These are phyloP conservation scores for Effrenium voratum DNA, from an alignment of 73 alveolate genomes.

Conservation along the genomic window DNA sequence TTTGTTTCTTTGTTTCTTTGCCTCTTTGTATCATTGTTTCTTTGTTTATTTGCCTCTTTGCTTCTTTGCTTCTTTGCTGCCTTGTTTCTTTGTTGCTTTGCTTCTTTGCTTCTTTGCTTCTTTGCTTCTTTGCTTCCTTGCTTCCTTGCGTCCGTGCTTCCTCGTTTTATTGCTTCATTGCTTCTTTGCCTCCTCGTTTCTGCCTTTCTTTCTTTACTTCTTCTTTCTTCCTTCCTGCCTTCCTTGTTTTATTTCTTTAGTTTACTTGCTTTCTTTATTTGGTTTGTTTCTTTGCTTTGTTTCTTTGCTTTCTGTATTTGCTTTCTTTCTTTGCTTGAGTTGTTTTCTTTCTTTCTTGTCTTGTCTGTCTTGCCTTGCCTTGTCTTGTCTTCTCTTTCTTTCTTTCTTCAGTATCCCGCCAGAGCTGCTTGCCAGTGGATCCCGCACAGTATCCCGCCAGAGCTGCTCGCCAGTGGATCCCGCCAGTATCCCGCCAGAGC, in stretches of 20 bases:
- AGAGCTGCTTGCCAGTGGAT: too few species aligned
- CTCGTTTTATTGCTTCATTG: neutral
- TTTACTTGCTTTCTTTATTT: neutral
- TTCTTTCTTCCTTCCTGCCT: neutral
- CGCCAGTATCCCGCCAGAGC: too few species aligned
- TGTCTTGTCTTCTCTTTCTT: neutral
- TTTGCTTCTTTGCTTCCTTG: neutral
- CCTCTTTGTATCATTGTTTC: neutral
- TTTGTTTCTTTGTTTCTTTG: neutral
- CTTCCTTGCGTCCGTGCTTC: neutral
- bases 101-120: neutral
- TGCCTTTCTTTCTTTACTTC: neutral
- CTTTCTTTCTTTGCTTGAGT: neutral
- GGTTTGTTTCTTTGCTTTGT: neutral
- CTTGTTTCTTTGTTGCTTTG: neutral
- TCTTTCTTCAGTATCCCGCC: neutral
- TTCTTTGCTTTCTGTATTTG: too few species aligned
- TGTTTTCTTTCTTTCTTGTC: neutral
- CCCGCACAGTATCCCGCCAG: too few species aligned
- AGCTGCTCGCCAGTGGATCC: too few species aligned
- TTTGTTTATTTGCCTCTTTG: neutral
- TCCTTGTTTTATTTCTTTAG: neutral
- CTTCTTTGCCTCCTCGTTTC: neutral
- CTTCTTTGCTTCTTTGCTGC: neutral
- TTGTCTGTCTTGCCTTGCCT: neutral